Evolutionary conservation across 345 rosid genomes (phyloP).

Genomic region (Reutealis trisperma): DNA sequence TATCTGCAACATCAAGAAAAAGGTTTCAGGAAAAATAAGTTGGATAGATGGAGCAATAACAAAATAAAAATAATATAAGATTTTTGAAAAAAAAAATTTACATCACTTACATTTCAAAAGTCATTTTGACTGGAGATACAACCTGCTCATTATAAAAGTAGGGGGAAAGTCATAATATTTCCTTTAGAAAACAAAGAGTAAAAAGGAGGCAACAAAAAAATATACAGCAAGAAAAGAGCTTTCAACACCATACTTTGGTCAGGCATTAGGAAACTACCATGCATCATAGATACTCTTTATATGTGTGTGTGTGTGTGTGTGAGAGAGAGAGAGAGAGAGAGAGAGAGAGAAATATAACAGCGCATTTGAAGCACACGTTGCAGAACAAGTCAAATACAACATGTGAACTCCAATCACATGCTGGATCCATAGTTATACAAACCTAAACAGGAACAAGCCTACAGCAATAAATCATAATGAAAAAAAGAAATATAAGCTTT

Average conservation of each 20-base stretch:
- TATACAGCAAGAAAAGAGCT: not conserved
- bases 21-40: conserved; percentile 20
- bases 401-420: not conserved
- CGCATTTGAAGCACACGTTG: not conserved
- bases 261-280: not conserved
- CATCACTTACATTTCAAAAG: conserved; percentile 79
- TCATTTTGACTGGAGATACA: conserved; percentile 94
- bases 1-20: conserved; percentile 52
- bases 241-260: not conserved
- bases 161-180: not conserved
- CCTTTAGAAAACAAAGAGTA: conserved; percentile 1
- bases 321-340: not conserved
- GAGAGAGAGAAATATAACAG: not conserved
- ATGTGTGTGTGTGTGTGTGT: too few relatives aligned
- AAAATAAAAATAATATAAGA: not conserved
- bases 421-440: not conserved
- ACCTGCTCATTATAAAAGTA: conserved; percentile 51
- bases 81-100: not conserved
- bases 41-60: conserved; percentile 1
- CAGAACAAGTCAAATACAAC: not conserved
- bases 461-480: not conserved
- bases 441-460: not conserved
- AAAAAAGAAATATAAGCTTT: not conserved
- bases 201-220: conserved; percentile 5
- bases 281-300: not conserved